Conservation (phyloP, 305 asterid species). For the Lippia alba region DNA sequence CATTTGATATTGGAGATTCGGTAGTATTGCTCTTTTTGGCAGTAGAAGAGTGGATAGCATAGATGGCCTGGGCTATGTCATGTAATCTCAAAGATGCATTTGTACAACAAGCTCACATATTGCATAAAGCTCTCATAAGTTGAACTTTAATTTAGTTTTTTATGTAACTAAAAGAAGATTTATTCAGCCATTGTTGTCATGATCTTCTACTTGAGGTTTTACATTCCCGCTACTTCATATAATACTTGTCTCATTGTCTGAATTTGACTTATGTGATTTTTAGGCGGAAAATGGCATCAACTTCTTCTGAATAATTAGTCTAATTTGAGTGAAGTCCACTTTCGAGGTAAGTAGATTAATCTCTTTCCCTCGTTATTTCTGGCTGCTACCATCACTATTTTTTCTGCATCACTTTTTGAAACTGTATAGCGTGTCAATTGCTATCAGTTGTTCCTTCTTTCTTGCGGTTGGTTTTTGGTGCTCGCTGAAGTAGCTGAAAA, state of each 20-base stretch:
- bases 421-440: not conserved
- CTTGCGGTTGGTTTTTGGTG: conserved; percentile 1
- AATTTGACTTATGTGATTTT: conserved; percentile 2
- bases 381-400: not conserved
- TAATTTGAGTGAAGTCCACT: not conserved
- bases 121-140: not conserved
- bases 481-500: not conserved
- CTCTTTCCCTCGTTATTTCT: not conserved
- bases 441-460: not conserved
- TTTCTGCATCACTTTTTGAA: not conserved
- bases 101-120: conserved; percentile 1
- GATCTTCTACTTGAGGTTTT: not conserved
- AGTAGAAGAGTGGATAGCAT: not conserved
- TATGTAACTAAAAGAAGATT: not conserved
- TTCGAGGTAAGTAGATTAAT: not conserved
- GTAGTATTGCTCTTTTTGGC: not conserved
- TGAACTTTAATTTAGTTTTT: not conserved
- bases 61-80: not conserved
- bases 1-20: not conserved
- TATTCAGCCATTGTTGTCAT: not conserved
- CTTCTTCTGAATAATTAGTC: not conserved
- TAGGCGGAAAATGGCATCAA: not conserved
- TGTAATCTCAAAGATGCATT: not conserved
- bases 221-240: not conserved
- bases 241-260: not conserved